Base-by-base conservation (phyloP, 2,329 filamentous ascomycete species). In the Verticillium dahliae region DNA sequence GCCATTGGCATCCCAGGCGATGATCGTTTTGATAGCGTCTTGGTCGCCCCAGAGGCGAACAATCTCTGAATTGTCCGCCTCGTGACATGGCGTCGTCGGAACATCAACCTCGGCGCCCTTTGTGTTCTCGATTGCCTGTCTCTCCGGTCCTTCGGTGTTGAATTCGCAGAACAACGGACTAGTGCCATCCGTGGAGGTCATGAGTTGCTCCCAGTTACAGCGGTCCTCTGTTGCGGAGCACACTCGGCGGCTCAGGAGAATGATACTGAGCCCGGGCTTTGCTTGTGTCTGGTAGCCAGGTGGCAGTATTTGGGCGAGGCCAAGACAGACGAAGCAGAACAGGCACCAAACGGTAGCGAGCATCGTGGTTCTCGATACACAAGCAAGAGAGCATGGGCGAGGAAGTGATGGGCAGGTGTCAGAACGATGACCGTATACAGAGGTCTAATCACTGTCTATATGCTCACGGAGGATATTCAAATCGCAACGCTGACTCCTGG, bases 31-130 rank as follows among this genome's bases (percentile, higher is more conserved):
- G 0, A 60, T 35, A 1, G 62, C 63, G 0, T 55, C 52, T 6
- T 13, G 14, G 13, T 61, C 35, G 22, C 58, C 58, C 65, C 65
- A 66, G 34, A 62, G 60, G 1, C 58, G 58, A 6, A 59, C 63
- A 31, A 66, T 13, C 10, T 18, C 58, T 2, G 63, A 63, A 56
- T 61, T 55, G 0, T 45, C 15, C 0, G 2, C 56, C 0, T 37
- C 52, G 0, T 54, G 58, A 31, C 65, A 66, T 5, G 37, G 50
- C 3, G 14, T 6, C 0, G 50, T 56, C 0, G 61, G 52, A 2
- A 63, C 63, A 37, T 45, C 35, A 4, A 57, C 50, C 41, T 65
- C 22, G 15, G n/a, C 6, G 4, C 6, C n/a, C 15, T 7, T 10
- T 37, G 13, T n/a, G 6, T 22, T 22, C 41, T 50, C 41, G 2